Evolutionary conservation across 768 basidiomycete species (phyloP).

Genomic region (Trichaptum fuscoviolaceum): DNA sequence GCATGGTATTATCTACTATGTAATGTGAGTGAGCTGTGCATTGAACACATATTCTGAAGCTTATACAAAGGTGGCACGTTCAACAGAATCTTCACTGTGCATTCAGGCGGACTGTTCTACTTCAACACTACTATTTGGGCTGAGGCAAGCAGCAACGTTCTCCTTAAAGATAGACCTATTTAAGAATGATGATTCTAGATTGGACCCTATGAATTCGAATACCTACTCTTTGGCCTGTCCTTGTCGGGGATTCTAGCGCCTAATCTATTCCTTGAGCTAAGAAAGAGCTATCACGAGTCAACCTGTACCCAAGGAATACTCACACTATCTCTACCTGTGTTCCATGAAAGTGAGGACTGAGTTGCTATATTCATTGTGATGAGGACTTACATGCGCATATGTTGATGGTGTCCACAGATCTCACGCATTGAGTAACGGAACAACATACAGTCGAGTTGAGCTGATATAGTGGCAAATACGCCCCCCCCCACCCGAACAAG

Average conservation of each 20-base stretch:
- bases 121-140: neutral
- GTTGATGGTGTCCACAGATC: neutral
- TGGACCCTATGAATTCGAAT: neutral
- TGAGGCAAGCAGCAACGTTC: neutral
- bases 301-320: neutral
- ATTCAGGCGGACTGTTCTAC: neutral
- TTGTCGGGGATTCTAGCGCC: neutral
- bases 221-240: neutral
- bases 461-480: too few species aligned
- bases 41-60: neutral
- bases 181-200: neutral
- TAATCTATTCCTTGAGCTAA: neutral
- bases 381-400: too few species aligned
- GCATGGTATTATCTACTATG: neutral
- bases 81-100: neutral
- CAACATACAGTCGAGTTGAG: neutral
- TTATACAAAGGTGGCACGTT: neutral
- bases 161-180: neutral
- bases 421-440: neutral
- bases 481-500: too few species aligned
- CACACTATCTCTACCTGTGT: neutral
- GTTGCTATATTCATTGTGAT: too few species aligned
- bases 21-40: neutral
- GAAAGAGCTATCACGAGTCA: neutral
- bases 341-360: neutral